Evolutionary conservation across 1,284 basidiomycete species (phyloP), one percentile per base, ranked within the genome.

Genomic region (Malassezia pachydermatis): DNA sequence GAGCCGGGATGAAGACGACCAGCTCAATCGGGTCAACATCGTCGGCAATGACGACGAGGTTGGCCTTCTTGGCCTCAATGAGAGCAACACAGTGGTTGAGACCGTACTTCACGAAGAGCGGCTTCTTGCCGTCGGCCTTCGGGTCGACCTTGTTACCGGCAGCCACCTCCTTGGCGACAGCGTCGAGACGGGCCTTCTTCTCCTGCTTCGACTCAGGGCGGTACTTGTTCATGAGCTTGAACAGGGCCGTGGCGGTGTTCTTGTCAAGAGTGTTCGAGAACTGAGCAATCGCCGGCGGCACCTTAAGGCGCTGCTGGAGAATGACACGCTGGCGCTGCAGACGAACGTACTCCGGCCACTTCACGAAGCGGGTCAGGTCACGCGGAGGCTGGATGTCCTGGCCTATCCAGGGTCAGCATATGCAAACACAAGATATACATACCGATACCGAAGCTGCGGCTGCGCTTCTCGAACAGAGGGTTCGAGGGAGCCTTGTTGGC

Each of bases 1-100:
- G 83, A 53, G 92, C 89, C 56, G 92, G 92, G 54, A 98, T 80
- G 84, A 89, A 96, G 76, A 98, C 81, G 22, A 73, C 72, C 67
- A 98, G 84, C 76, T 98, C 92, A 59, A 96, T 92, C 47, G 92
- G 92, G 79, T 96, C 92, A 60, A 96, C 92, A 75, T 98, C 92
- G 74, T 95, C 88, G 49, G 88, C 88, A 66, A 98, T 94, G 76
- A 92, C 81, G 63, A 98, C 92, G 58, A 98, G 83, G 50, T 84
- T 80, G 42, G 92, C 90, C 81, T 96, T 96, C 82, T 95, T 95
- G 71, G 88, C 87, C 59, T 74, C 73, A 62, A 95, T 81, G 70
- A 95, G 83, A 55, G 88, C 90, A 59, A 94, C 87, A 63, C 81
- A 80, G 80, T 95, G 90, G 82, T 95, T 96, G 51, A 96, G 80